Percentiles rank a stretch among this genome's conserved stretches.
These are phyloP conservation scores for Melanogaster broomeanus DNA, from an alignment of 768 basidiomycete genomes.

Conservation along the genomic window DNA sequence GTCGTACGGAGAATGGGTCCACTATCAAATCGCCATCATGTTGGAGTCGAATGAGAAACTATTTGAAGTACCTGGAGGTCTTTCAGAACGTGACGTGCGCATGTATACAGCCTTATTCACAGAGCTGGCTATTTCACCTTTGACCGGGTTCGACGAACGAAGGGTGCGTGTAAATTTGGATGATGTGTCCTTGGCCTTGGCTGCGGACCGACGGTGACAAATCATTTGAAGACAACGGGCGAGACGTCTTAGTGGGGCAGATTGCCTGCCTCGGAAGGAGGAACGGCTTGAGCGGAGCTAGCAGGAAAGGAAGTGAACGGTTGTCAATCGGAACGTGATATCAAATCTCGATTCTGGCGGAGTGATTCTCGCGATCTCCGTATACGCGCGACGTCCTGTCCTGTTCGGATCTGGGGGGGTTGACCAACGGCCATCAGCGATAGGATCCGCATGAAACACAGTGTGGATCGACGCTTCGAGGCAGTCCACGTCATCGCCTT, in stretches of 20 bases:
- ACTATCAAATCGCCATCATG: background rate
- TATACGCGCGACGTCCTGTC: conserved; percentile 14
- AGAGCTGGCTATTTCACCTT: conserved; percentile 25
- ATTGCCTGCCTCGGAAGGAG: background rate
- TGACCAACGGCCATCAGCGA: background rate
- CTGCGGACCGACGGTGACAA: conserved; percentile 13
- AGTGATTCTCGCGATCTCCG: background rate
- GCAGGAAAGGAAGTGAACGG: conserved; percentile 12
- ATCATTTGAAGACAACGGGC: background rate
- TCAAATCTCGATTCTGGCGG: conserved; percentile 17
- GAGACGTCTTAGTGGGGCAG: background rate
- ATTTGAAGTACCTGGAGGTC: conserved; percentile 4
- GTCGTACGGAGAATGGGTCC: background rate
- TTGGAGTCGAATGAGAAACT: background rate
- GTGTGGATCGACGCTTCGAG: conserved; percentile 24
- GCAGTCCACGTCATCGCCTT: conserved; percentile 5
- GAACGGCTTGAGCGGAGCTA: conserved; percentile 6
- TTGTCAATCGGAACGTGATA: background rate
- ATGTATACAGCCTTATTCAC: conserved; percentile 12
- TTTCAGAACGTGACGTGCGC: conserved; percentile 17
- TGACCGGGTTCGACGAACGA: conserved; percentile 9
- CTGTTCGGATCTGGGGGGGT: background rate
- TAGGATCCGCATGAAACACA: conserved; percentile 10
- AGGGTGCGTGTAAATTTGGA: conserved; percentile 22
- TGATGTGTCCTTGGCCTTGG: conserved; percentile 5